Conservation (phyloP, 768 basidiomycete genomes). For the Phaeotremella skinneri region DNA sequence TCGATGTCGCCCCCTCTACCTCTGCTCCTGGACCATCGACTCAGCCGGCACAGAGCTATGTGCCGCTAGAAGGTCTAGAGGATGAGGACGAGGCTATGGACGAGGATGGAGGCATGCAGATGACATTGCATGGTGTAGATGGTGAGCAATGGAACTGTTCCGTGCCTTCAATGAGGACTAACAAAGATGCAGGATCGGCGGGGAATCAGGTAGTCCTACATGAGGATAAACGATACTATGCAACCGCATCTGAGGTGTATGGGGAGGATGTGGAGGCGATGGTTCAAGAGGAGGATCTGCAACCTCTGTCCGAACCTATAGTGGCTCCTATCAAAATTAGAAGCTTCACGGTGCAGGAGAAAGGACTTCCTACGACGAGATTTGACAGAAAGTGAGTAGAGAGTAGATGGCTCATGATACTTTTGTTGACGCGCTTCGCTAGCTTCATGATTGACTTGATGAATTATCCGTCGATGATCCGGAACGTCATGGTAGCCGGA, state of each 20-base stretch:
- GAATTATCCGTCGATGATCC: slow-evolving; percentile 85
- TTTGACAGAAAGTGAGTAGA: slow-evolving; percentile 85
- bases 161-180: background rate
- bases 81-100: slow-evolving; percentile 57
- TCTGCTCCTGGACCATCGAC: slow-evolving; percentile 48
- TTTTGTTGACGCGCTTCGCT: slow-evolving; percentile 3
- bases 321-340: slow-evolving; percentile 91
- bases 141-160: slow-evolving; percentile 24
- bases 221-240: slow-evolving; percentile 98
- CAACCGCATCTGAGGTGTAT: slow-evolving; percentile 85
- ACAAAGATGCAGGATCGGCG: slow-evolving; percentile 28
- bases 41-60: slow-evolving; percentile 54
- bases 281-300: slow-evolving; percentile 97
- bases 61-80: slow-evolving; percentile 78
- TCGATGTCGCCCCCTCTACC: slow-evolving; percentile 53
- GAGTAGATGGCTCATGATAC: background rate
- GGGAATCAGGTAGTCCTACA: slow-evolving; percentile 64
- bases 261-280: slow-evolving; percentile 91
- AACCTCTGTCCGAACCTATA: slow-evolving; percentile 91
- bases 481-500: slow-evolving; percentile 93
- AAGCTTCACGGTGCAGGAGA: slow-evolving; percentile 92
- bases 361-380: slow-evolving; percentile 92
- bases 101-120: slow-evolving; percentile 39
- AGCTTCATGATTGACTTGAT: slow-evolving; percentile 92
- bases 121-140: slow-evolving; percentile 46